These are phyloP conservation scores for Zygotorulaspora mrakii DNA, from an alignment of 1,139 yeast species.

Conservation along the genomic window DNA sequence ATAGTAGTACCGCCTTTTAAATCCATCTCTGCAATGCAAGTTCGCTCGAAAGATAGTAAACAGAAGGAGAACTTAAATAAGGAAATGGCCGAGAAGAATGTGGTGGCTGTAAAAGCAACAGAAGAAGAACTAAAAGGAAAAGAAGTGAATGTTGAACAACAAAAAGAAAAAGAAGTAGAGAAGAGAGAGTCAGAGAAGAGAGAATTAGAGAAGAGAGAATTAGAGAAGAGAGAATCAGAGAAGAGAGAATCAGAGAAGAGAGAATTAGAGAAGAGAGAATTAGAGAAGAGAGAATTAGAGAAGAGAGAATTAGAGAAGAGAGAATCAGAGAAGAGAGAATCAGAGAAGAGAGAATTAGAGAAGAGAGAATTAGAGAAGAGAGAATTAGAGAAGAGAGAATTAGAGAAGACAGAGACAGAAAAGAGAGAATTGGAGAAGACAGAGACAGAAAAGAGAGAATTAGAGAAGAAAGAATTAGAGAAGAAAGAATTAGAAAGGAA, in stretches of 20 bases:
- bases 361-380: background rate
- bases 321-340: background rate
- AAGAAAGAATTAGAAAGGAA: background rate
- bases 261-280: too few relatives aligned
- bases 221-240: background rate
- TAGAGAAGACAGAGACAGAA: too few relatives aligned
- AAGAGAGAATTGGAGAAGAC: background rate
- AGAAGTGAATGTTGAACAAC: background rate
- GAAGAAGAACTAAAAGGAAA: background rate
- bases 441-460: too few relatives aligned
- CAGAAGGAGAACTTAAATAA: background rate
- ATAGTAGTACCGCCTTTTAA: background rate
- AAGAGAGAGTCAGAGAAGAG: too few relatives aligned
- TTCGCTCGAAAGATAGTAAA: too few relatives aligned
- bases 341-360: background rate
- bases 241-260: background rate
- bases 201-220: background rate
- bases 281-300: too few relatives aligned
- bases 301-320: background rate
- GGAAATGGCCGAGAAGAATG: background rate
- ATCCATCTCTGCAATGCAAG: too few relatives aligned
- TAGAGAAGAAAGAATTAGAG: background rate
- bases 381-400: too few relatives aligned
- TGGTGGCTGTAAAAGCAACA: background rate
- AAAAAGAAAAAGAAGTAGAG: background rate